Evolutionary conservation across 2,329 filamentous ascomycete genomes (phyloP), one percentile per base, ranked within the genome.

Genomic region (Hirsutella minnesotensis): DNA sequence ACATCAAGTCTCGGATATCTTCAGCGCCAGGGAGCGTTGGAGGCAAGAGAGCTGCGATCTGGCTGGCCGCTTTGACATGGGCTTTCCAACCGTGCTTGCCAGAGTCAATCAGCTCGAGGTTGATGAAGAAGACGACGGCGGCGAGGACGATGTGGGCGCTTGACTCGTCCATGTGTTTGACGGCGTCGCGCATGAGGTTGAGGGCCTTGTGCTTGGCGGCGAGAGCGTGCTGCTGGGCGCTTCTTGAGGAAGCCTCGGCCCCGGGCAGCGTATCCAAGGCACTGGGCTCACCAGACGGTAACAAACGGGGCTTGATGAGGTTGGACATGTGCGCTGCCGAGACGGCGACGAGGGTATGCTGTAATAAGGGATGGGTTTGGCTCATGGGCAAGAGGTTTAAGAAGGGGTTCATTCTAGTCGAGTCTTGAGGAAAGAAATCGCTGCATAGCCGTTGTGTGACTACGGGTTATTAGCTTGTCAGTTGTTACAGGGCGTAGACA

Each of bases 361-460:
- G 63, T 27, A 73, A 53, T 19, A 69, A 60, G 36, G 65, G 62
- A 34, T 68, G 63, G 10, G 54, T 51, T 29, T 55, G 57, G 19
- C 66, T 63, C 40, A 71, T 53, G 9, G 67, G 61, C 40, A 72
- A 53, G 24, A 72, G 58, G 39, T 50, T 57, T 46, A 67, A 67
- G 50, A 71, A 72, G 7, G 68, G 68, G 51, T 73, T 73, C 41
- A 50, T 52, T 9, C 65, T 59, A 13, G 61, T 59, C 39, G 64
- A 50, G 53, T 72, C 69, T 41, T 63, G 59, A 21, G 67, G 64
- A 42, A 72, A 68, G 35, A 78, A 62, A 50, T 76, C 73, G 52
- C 61, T 66, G 57, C 72, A 77, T 39, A 79, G 59, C 33, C 68
- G 56, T n/a, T 54, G 59, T 42, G 69, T 56, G 57, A 73, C 67